Evolutionary conservation across 345 rosid species (phyloP), one percentile per base, ranked within the genome.

Genomic region (Chamaenerion angustifolium): DNA sequence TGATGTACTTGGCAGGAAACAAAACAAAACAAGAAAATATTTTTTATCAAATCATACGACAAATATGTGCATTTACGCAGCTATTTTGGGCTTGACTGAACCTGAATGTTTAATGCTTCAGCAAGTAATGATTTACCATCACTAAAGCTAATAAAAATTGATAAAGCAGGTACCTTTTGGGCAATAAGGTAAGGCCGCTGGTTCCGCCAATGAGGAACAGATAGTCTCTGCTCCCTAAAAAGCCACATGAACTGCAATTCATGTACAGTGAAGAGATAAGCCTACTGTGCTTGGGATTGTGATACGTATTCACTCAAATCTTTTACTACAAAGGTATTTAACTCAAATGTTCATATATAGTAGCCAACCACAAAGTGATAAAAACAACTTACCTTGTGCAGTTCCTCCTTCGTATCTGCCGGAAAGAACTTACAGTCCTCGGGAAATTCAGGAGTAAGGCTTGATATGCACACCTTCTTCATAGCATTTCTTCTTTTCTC

Each of bases 331-430:
- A 31, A 3, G 25, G 25, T 21, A 21, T 21, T 21, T 21, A 21
- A 21, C 25, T 4, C 25, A 21, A 4, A 21, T 2, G 10, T 17
- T 5, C 9, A 17, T 8, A 11, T 12, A 60, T 18, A 44, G 49
- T 16, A 17, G 13, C 52, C 19, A 42, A 10, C 21, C 25, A 40
- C 40, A 48, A 43, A 12, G 6, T 35, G 23, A 66, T 16, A 12
- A 18, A 10, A 12, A 21, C 43, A 43, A 56, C 42, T 66, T 58
- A 90, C 98, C 96, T 90, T 86, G 59, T 80, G 94, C 80, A 90
- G 66, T 49, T 90, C 98, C 49, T 86, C 94, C 73, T 67, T 81
- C 12, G 92, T 83, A 74, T 90, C 96, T 45, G 87, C 96, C 16
- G 85, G 72, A 71, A 64, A 81, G 69, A 83, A 86, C 68, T 76